Conservation (phyloP, 176 grass and related monocot genomes). For the Metroxylon sagu region DNA sequence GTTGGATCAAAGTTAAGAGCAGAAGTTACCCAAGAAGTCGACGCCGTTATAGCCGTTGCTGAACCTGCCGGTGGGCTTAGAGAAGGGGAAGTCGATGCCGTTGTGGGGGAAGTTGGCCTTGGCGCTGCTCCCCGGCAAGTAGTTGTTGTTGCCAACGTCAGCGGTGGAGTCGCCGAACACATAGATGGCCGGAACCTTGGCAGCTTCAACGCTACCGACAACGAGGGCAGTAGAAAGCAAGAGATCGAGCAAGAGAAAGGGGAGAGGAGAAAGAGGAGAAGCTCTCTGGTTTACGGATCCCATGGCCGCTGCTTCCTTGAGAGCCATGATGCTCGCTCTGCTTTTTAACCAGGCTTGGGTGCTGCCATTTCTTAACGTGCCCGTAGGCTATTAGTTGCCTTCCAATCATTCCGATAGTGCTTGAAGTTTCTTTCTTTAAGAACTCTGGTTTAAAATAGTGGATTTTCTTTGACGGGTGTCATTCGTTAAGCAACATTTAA, state of each 20-base stretch:
- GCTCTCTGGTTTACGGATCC: no score
- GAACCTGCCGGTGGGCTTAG: slow-evolving; percentile 56
- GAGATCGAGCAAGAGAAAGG: not conserved
- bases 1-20: no score
- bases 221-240: not conserved
- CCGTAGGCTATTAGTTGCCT: no score
- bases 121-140: slow-evolving; percentile 17
- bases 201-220: not conserved
- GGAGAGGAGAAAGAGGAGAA: slow-evolving; percentile 19
- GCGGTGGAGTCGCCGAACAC: slow-evolving; percentile 83
- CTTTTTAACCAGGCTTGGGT: no score
- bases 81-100: slow-evolving; percentile 51
- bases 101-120: slow-evolving; percentile 46
- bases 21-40: slow-evolving; percentile 51
- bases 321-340: no score
- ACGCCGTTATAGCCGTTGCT: slow-evolving; percentile 78
- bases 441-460: no score
- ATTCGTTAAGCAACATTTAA: no score
- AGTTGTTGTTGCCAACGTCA: slow-evolving; percentile 92
- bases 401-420: no score
- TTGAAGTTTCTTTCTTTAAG: no score
- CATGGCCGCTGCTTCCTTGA: no score
- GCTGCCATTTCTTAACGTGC: no score
- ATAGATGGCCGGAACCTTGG: slow-evolving; percentile 53
- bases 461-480: no score